Base-by-base conservation (phyloP, 768 basidiomycete genomes). In the Serendipita sp. region DNA sequence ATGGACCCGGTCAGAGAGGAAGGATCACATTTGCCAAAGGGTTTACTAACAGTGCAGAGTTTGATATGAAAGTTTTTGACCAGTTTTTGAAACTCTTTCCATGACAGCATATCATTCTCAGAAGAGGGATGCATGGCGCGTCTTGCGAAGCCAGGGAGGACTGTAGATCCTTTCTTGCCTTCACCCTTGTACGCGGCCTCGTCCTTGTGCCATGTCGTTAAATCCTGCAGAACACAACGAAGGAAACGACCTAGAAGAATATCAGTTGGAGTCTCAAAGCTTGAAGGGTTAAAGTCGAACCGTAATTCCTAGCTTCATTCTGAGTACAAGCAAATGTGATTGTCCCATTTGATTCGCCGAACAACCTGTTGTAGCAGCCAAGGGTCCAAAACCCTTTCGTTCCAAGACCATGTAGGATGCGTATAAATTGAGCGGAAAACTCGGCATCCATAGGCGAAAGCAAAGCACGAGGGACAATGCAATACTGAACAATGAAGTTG, bases 401-500 rank as follows among this genome's bases (percentile, higher is more conserved):
- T n/a, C 91, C 93, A 71, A 86, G 82, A 13, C 81, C 80, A 68
- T 99, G 96, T 66, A 97, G 77, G 13, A 86, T 79, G 71, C 87
- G 87, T 72, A 98, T 87, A 70, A 98, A 86, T 68, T 91, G 88
- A 2, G 91, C 87, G 64, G 91, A 92, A 68, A 85, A 99, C 64
- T 95, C 87, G 29, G 96, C 95, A 73, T 99, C 96, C 83, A 93
- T 90, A 0, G 93, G 93, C 0, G 95, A 95, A n/a, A 97, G 76
- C 44, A 97, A 76, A 67, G 87, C 88, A 33, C 96, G 84, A 10
- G 96, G 95, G 70, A 89, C 86, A 66, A 99, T 83, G 71, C 96
- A 98, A 70, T 95, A 84, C 71, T 96, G 90, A 66, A 91, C 86
- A 64, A 69, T 74, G 55, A 74, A 69, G n/a, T 67, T 44, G n/a